Evolutionary conservation across 2,329 filamentous ascomycete species (phyloP).

Genomic region (Ascochyta pisi): DNA sequence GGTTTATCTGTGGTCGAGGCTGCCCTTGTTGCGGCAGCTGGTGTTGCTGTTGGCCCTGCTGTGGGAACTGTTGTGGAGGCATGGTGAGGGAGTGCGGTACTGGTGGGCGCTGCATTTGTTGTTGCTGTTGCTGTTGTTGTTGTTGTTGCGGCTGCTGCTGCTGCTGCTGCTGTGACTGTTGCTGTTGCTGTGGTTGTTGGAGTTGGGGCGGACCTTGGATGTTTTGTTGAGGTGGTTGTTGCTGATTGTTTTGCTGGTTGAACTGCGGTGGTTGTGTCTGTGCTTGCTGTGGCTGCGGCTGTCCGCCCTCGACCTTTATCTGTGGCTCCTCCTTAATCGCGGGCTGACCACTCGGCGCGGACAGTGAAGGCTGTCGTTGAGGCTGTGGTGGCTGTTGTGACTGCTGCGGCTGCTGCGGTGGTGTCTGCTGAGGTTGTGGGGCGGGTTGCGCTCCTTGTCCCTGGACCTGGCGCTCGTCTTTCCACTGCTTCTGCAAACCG

Average conservation of each 20-base stretch:
- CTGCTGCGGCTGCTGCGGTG: constrained; percentile 35
- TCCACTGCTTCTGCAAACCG: constrained; percentile 43
- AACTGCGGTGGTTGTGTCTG: constrained; percentile 32
- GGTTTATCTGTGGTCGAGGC: constrained; percentile 46
- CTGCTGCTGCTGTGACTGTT: constrained; percentile 21
- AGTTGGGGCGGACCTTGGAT: constrained; percentile 25
- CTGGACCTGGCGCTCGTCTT: constrained; percentile 44
- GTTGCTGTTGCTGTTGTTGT: constrained; percentile 27
- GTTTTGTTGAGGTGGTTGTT: constrained; percentile 31
- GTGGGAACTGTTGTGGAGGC: constrained; percentile 37
- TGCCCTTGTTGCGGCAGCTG: constrained; percentile 39
- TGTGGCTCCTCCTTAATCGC: constrained; percentile 44
- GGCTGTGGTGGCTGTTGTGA: constrained; percentile 36
- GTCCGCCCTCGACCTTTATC: constrained; percentile 47
- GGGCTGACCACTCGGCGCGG: constrained; percentile 30
- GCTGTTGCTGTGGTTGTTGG: constrained; percentile 19
- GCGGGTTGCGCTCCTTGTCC: constrained; percentile 34
- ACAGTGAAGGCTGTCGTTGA: constrained; percentile 40
- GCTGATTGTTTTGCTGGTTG: constrained; percentile 35
- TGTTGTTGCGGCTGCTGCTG: constrained; percentile 31
- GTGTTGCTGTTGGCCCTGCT: constrained; percentile 38
- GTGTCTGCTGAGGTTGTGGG: constrained; percentile 27
- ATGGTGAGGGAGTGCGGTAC: constrained; percentile 38
- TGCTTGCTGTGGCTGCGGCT: constrained; percentile 22
- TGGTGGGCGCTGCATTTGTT: constrained; percentile 37